Evolutionary conservation across 257 asterid genomes (phyloP).

Genomic region (Linaria vulgaris): DNA sequence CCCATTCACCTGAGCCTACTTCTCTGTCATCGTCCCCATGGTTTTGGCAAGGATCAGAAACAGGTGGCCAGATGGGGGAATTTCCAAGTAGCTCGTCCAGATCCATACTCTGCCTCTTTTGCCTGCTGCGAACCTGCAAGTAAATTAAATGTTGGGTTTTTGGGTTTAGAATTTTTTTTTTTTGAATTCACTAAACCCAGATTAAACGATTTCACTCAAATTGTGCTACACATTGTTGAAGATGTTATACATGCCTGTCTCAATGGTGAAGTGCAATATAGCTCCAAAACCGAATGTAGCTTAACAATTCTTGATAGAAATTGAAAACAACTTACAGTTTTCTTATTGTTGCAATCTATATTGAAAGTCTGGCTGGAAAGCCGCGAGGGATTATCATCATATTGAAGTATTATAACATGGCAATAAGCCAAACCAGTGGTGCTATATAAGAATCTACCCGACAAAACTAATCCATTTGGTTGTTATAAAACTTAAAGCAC

Average conservation of each 20-base stretch:
- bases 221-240: neutral
- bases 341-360: neutral
- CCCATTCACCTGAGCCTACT: slow-evolving; percentile 79
- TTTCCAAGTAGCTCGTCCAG: slow-evolving; percentile 73
- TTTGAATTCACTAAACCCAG: too few relatives aligned
- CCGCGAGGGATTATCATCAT: too few relatives aligned
- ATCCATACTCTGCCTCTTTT: slow-evolving; percentile 67
- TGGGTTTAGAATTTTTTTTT: too few relatives aligned
- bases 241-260: slow-evolving; percentile 5
- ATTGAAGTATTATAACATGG: too few relatives aligned
- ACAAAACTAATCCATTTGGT: too few relatives aligned
- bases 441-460: too few relatives aligned
- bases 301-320: neutral
- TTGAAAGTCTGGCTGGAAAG: neutral
- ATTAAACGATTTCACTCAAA: neutral
- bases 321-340: neutral
- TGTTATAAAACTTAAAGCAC: too few relatives aligned
- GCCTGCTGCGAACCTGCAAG: slow-evolving; percentile 67
- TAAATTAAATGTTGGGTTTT: too few relatives aligned
- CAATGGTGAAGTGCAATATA: too few relatives aligned
- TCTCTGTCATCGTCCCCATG: slow-evolving; percentile 64
- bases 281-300: too few relatives aligned
- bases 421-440: too few relatives aligned
- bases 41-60: slow-evolving; percentile 48
- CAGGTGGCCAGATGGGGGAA: slow-evolving; percentile 87